Evolutionary conservation across 257 asterid species (phyloP).

Genomic region (Solanum chilense): DNA sequence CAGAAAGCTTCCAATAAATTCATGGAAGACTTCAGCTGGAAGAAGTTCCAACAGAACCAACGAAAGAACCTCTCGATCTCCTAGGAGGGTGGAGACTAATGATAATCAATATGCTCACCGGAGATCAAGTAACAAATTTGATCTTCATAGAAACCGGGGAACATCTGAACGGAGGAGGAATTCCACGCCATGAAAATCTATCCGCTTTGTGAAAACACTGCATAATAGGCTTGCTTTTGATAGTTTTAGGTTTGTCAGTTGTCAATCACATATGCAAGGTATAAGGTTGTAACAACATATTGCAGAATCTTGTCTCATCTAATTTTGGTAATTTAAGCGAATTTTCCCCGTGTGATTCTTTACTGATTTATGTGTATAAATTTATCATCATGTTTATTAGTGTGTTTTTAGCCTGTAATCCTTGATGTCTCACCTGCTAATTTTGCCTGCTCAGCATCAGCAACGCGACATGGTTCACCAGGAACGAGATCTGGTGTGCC

Average conservation of each 20-base stretch:
- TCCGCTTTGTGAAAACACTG: neutral
- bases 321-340: neutral
- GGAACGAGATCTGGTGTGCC: too few species aligned
- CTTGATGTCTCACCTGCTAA: neutral
- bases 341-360: neutral
- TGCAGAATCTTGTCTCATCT: neutral
- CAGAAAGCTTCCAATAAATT: conserved; percentile 2
- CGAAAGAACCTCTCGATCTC: neutral
- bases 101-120: conserved; percentile 9
- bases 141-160: conserved; percentile 12
- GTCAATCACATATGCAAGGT: neutral
- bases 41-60: neutral
- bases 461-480: too few species aligned
- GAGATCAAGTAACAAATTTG: conserved; percentile 10
- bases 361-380: neutral
- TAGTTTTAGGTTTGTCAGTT: neutral
- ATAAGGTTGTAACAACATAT: neutral
- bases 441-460: neutral
- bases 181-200: conserved; percentile 3
- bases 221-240: neutral
- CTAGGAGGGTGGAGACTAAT: conserved; percentile 16
- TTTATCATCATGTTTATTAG: neutral
- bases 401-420: neutral
- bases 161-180: conserved; percentile 15
- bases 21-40: conserved; percentile 15